Percentiles rank a stretch among this genome's conserved stretches.
Conservation (phyloP, 2,329 filamentous ascomycete species). For the Colletotrichum nymphaeae region DNA sequence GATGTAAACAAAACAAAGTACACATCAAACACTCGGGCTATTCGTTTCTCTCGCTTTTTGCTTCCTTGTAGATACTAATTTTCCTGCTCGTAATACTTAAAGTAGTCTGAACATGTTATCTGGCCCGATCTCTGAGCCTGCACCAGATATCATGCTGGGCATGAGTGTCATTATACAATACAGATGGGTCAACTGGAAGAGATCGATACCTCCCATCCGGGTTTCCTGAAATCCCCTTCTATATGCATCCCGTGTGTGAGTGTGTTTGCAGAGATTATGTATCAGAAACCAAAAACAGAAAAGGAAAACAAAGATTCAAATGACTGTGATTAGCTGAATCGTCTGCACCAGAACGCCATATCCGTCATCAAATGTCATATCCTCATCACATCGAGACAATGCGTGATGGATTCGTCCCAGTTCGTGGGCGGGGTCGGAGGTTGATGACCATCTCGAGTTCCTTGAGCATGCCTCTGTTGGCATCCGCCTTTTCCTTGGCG, state of each 20-base stretch:
- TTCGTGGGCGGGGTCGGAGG: conserved; percentile 55
- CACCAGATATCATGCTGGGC: not conserved
- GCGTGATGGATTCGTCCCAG: conserved; percentile 49
- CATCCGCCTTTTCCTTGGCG: conserved; percentile 79
- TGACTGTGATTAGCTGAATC: conserved; percentile 35
- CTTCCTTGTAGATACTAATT: not conserved
- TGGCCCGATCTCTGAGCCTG: conserved; percentile 5
- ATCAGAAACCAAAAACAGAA: conserved; percentile 9
- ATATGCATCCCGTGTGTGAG: conserved; percentile 17
- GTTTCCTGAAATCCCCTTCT: conserved; percentile 18
- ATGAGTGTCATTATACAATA: conserved; percentile 29
- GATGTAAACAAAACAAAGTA: conserved; percentile 19
- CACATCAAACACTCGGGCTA: conserved; percentile 1
- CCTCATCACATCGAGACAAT: conserved; percentile 56
- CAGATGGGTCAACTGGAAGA: conserved; percentile 5
- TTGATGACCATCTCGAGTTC: conserved; percentile 92
- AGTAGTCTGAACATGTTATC: conserved; percentile 13
- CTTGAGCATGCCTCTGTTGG: conserved; percentile 88
- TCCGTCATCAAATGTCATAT: conserved; percentile 36
- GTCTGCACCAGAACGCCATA: conserved; percentile 22
- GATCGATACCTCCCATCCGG: conserved; percentile 5
- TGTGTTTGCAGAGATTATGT: conserved; percentile 17
- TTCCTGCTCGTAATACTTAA: not conserved
- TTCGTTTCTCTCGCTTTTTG: not conserved
- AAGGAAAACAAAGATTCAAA: conserved; percentile 5